Percentiles rank a stretch among this genome's conserved stretches.
These are phyloP conservation scores for Leishmania amazonensis DNA, from an alignment of 208 protist species.

Conservation along the genomic window DNA sequence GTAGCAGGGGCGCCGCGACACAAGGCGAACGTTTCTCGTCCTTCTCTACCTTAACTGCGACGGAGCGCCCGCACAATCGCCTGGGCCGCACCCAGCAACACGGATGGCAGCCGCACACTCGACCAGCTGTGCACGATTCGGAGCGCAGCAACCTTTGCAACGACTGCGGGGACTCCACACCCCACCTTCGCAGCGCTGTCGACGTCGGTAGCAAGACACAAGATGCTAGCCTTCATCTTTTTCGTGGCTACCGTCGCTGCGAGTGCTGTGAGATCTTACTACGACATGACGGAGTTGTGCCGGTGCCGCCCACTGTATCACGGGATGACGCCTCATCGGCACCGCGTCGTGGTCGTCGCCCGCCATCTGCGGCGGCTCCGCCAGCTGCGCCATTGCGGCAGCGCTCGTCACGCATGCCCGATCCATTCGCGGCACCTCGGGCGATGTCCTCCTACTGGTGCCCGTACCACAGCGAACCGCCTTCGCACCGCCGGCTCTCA, in stretches of 20 bases:
- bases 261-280: conserved; percentile 13
- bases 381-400: neutral
- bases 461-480: neutral
- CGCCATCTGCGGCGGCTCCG: neutral
- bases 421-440: neutral
- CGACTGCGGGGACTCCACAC: too few relatives aligned
- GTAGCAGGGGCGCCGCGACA: too few relatives aligned
- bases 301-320: conserved; percentile 10
- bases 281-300: neutral
- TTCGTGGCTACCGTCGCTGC: conserved; percentile 3
- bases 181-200: too few relatives aligned
- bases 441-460: neutral
- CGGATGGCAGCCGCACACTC: neutral
- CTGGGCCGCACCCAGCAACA: neutral
- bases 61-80: neutral
- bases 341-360: neutral
- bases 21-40: too few relatives aligned
- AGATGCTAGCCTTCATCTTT: neutral
- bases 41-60: neutral
- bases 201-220: neutral
- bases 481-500: neutral
- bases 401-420: neutral
- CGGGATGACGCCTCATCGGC: neutral
- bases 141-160: neutral
- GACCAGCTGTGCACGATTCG: neutral